These are phyloP conservation scores for Schwanniomyces polymorphus DNA, from an alignment of 805 yeast genomes.

Conservation along the genomic window DNA sequence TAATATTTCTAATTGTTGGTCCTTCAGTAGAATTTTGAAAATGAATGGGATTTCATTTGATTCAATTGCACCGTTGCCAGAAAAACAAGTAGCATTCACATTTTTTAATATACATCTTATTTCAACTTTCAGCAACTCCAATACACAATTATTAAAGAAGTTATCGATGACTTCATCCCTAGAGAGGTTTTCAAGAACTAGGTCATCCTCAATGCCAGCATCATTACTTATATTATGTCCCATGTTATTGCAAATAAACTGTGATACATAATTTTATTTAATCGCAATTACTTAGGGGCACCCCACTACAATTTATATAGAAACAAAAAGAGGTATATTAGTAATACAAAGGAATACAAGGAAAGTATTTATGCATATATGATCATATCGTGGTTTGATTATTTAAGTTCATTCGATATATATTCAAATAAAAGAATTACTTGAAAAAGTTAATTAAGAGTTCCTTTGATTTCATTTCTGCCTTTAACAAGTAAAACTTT, in stretches of 20 bases:
- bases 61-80: constrained; percentile 14
- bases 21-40: constrained; percentile 14
- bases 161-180: constrained; percentile 17
- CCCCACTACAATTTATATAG: background rate
- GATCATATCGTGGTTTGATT: background rate
- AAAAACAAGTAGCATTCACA: constrained; percentile 12
- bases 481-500: constrained; percentile 20
- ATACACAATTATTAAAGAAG: constrained; percentile 16
- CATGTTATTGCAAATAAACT: constrained; percentile 7
- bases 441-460: constrained; percentile 22
- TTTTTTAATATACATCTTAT: constrained; percentile 14
- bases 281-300: background rate
- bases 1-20: constrained; percentile 4
- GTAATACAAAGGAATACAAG: background rate
- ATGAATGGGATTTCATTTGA: constrained; percentile 18
- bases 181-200: constrained; percentile 14
- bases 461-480: constrained; percentile 34
- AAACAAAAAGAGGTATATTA: background rate
- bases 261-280: background rate
- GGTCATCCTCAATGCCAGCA: background rate
- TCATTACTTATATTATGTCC: constrained; percentile 16
- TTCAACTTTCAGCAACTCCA: constrained; percentile 19
- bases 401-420: background rate
- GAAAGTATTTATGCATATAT: background rate
- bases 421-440: background rate